Evolutionary conservation across 805 yeast species (phyloP).

Genomic region (Saccharomyces paradoxus): DNA sequence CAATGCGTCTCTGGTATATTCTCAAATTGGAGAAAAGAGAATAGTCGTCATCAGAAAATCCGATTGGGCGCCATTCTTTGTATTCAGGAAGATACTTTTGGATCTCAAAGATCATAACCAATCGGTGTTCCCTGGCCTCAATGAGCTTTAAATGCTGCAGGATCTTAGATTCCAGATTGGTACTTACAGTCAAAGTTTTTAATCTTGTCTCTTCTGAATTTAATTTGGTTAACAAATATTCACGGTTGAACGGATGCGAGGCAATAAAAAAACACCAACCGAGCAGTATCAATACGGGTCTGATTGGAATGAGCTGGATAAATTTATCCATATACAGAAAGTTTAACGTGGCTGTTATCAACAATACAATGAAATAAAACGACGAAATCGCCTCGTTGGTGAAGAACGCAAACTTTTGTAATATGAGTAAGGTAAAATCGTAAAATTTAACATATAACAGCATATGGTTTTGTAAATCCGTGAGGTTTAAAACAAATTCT

Average conservation of each 20-base stretch:
- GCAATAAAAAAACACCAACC: constrained; percentile 44
- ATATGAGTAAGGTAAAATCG: constrained; percentile 45
- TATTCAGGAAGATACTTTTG: constrained; percentile 43
- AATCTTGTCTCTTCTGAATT: constrained; percentile 62
- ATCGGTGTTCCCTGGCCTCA: constrained; percentile 38
- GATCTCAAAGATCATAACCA: constrained; percentile 61
- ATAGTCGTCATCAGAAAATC: constrained; percentile 48
- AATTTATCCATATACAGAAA: constrained; percentile 25
- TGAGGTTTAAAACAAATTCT: constrained; percentile 68
- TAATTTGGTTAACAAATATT: constrained; percentile 37
- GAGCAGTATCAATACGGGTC: constrained; percentile 28
- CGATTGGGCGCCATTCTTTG: constrained; percentile 57
- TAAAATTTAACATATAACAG: constrained; percentile 51
- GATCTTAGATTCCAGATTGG: constrained; percentile 40
- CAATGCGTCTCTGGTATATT: constrained; percentile 20
- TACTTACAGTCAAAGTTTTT: constrained; percentile 39
- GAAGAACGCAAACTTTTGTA: constrained; percentile 55
- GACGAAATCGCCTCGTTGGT: constrained; percentile 53
- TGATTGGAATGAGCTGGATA: constrained; percentile 30
- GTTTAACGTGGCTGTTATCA: constrained; percentile 29
- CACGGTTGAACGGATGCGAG: constrained; percentile 50
- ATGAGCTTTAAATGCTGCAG: constrained; percentile 33
- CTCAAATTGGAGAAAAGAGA: constrained; percentile 41
- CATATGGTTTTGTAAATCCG: constrained; percentile 81
- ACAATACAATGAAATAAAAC: constrained; percentile 37